Evolutionary conservation across 768 basidiomycete species (phyloP).

Genomic region (Gloeophyllum trabeum): DNA sequence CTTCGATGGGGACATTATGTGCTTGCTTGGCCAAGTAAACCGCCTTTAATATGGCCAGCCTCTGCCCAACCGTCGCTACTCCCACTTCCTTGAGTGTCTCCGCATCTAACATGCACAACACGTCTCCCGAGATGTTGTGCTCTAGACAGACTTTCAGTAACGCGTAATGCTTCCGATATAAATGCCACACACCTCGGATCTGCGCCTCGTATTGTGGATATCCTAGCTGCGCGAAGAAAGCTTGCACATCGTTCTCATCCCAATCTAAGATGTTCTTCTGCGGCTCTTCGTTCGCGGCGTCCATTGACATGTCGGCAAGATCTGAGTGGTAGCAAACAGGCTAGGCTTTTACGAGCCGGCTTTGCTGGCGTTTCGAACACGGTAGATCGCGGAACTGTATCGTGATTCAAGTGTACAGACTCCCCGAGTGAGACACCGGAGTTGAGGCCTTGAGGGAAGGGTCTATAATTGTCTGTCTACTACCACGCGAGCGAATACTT

Average conservation of each 20-base stretch:
- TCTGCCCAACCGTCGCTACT: conserved; percentile 82
- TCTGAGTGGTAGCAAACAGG: too few relatives aligned
- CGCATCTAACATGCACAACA: conserved; percentile 74
- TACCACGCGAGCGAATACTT: too few relatives aligned
- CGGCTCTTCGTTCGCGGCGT: background rate
- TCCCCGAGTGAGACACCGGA: too few relatives aligned
- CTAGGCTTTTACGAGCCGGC: too few relatives aligned
- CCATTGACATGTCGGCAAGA: too few relatives aligned
- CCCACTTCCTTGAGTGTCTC: conserved; percentile 82
- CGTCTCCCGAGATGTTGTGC: conserved; percentile 87
- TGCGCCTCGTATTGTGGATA: conserved; percentile 78
- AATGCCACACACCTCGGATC: conserved; percentile 52
- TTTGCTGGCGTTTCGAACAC: too few relatives aligned
- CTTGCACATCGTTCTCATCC: conserved; percentile 70
- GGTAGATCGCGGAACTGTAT: too few relatives aligned
- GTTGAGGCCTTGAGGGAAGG: too few relatives aligned
- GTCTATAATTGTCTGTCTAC: too few relatives aligned
- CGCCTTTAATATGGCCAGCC: conserved; percentile 84
- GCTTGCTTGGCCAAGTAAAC: conserved; percentile 85
- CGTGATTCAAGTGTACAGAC: too few relatives aligned
- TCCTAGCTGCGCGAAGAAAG: conserved; percentile 69
- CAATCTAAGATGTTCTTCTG: conserved; percentile 34
- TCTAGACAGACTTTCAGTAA: conserved; percentile 33
- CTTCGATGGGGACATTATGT: conserved; percentile 71
- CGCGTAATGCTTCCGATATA: conserved; percentile 6